phyloP scores from a whole-genome alignment of 2,329 filamentous ascomycete genomes.

The Leptographium radiaticola region DNA sequence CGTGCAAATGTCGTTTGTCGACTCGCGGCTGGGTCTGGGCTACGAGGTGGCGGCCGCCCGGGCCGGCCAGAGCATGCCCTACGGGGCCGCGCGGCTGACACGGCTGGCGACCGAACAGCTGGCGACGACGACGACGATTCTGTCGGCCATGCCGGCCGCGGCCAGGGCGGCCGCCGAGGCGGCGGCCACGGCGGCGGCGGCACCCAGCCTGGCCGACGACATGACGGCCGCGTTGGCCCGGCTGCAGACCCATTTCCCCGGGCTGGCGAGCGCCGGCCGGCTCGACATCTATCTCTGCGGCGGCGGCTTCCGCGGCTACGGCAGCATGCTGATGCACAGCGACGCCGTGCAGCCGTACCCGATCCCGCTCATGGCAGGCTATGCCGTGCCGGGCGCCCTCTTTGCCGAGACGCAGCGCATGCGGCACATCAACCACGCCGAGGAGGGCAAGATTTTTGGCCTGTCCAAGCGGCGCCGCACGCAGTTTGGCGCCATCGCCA shows the following conservation, averaged over 20 bases:
- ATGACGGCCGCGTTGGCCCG: constrained; percentile 47
- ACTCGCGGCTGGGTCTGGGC: constrained; percentile 25
- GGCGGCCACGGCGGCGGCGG: constrained; percentile 30
- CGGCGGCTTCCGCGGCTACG: constrained; percentile 83
- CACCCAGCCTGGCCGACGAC: constrained; percentile 39
- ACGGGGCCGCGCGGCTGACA: constrained; percentile 45
- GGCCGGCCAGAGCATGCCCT: constrained; percentile 45
- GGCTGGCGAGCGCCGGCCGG: constrained; percentile 31
- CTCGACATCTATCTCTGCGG: constrained; percentile 75
- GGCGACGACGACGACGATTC: not conserved
- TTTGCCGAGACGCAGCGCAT: constrained; percentile 45
- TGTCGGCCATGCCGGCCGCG: not conserved
- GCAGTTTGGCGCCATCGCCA: constrained; percentile 74
- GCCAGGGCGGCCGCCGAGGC: constrained; percentile 19
- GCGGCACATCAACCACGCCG: constrained; percentile 34
- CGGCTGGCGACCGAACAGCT: constrained; percentile 24
- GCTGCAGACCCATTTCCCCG: constrained; percentile 34
- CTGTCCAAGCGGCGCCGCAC: constrained; percentile 66
- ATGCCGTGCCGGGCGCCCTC: constrained; percentile 46
- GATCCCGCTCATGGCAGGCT: constrained; percentile 70
- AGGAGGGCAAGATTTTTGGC: constrained; percentile 52
- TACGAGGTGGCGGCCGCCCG: constrained; percentile 42
- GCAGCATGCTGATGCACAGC: constrained; percentile 73
- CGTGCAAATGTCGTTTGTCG: constrained; percentile 51
- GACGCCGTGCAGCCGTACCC: constrained; percentile 67